A percentile compares a stretch with the other conserved stretches of the same genome.
phyloP scores from a whole-genome alignment of 148 eudicot species.

The Polygonum aviculare region DNA sequence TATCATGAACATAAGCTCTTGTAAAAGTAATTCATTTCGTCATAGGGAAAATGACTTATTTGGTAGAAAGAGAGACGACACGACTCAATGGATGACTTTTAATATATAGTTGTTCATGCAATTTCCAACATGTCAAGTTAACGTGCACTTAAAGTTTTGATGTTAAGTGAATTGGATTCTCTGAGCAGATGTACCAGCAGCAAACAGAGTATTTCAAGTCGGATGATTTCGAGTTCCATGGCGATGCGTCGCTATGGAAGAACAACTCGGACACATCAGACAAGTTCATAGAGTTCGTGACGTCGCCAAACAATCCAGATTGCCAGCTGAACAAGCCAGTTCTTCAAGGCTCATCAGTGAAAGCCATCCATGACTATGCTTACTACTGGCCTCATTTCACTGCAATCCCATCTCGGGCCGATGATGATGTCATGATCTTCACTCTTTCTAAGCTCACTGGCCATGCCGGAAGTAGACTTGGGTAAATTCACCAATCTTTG shows the following conservation, averaged over 20 bases:
- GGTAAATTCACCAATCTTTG: constrained; percentile 27
- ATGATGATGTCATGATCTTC: constrained; percentile 65
- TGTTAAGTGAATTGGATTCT: no score
- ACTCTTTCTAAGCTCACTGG: constrained; percentile 79
- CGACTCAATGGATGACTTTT: no score
- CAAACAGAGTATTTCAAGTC: constrained; percentile 46
- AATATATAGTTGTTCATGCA: no score
- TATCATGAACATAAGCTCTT: no score
- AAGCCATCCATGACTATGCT: constrained; percentile 64
- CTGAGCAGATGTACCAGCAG: constrained; percentile 28
- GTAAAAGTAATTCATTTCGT: no score
- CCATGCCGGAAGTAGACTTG: constrained; percentile 88
- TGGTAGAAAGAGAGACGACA: no score
- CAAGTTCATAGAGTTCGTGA: constrained; percentile 55
- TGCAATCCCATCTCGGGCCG: constrained; percentile 47
- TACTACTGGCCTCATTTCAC: constrained; percentile 93
- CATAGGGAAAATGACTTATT: no score
- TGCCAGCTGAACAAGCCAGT: constrained; percentile 31
- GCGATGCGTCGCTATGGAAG: constrained; percentile 42
- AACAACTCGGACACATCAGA: constrained; percentile 18
- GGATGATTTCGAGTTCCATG: constrained; percentile 28
- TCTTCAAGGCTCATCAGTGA: constrained; percentile 35
- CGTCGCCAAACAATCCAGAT: constrained; percentile 77
- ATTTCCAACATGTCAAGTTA: no score
- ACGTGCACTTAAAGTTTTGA: no score